Base-by-base conservation (phyloP, 2,329 filamentous ascomycete genomes). In the Chalaropsis ovoidea region DNA sequence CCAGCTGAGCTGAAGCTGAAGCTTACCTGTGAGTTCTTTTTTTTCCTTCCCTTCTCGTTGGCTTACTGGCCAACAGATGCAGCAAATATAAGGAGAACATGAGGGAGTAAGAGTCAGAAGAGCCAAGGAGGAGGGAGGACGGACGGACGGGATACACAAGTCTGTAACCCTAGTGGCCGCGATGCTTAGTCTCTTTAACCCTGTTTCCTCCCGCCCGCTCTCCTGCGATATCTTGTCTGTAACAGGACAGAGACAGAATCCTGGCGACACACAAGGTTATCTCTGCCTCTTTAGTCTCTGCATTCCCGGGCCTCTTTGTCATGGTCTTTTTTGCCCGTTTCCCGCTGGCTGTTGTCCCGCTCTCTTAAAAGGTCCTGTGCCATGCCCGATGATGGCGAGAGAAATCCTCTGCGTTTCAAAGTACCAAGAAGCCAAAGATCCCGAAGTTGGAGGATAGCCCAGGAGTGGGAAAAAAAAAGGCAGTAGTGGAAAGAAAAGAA, bases 371-470 rank as follows among this genome's bases (percentile, higher is more conserved):
- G 47, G 19, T 15, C 24, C 17, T 17, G 47, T 19, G 15, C 47
- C 47, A 7, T 49, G 45, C 17, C 45, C 22, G n/a, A 22, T 52
- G 47, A 52, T 7, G 47, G 1, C 17, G 47, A 35, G 52, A n/a
- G 5, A 58, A 58, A 39, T 58, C 52, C 52, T 58, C 27, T 58
- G 8, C 13, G 17, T 58, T 31, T 58, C 24, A 58, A 58, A 58
- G 52, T 17, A 10, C 52, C 22, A 8, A 39, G 27, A 15, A 52
- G 11, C 17, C 52, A 58, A 58, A 58, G 52, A 58, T 58, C 52
- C 52, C 52, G 10, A 17, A n/a, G 31, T 13, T 58, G 17, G 52
- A 47, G 43, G 43, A 17, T 7, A 27, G 13, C 5, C 8, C 11
- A 39, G 27, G 52, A 17, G 17, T 31, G 13, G 35, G 27, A 47